Conservation (phyloP, 805 yeast genomes). For the Maudiozyma serrabonitensis region DNA sequence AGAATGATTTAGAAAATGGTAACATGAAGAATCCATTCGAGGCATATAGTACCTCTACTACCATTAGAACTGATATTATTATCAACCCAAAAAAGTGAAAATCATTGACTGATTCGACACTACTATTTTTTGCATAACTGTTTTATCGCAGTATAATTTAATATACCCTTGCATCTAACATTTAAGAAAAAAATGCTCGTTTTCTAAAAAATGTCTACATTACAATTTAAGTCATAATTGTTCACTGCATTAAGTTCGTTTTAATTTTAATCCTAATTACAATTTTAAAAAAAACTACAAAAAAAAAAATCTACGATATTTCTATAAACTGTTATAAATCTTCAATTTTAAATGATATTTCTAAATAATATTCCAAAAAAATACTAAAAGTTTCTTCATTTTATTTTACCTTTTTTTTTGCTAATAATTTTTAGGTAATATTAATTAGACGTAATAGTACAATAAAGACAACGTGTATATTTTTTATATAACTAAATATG, state of each 20-base stretch:
- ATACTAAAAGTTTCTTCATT: neutral
- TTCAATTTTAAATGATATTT: neutral
- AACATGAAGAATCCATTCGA: slow-evolving; percentile 44
- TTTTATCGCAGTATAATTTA: neutral
- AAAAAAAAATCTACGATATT: neutral
- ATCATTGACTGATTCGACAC: neutral
- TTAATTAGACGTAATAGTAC: too few species aligned
- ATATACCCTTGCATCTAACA: neutral
- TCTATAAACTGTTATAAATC: neutral
- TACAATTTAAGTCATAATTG: neutral
- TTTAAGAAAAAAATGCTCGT: neutral
- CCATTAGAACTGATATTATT: slow-evolving; percentile 27
- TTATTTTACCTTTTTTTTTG: neutral
- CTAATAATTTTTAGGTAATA: neutral
- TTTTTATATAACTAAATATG: neutral
- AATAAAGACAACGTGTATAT: too few species aligned
- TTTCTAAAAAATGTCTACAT: neutral
- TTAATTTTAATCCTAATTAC: neutral
- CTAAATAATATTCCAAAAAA: neutral
- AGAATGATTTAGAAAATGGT: slow-evolving; percentile 48
- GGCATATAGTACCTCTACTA: slow-evolving; percentile 45
- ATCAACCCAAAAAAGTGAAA: slow-evolving; percentile 5
- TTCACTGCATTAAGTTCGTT: neutral
- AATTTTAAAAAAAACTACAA: neutral
- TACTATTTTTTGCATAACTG: neutral